Evolutionary conservation across 1,284 basidiomycete species (phyloP).

Genomic region (Leccinum solheimii): DNA sequence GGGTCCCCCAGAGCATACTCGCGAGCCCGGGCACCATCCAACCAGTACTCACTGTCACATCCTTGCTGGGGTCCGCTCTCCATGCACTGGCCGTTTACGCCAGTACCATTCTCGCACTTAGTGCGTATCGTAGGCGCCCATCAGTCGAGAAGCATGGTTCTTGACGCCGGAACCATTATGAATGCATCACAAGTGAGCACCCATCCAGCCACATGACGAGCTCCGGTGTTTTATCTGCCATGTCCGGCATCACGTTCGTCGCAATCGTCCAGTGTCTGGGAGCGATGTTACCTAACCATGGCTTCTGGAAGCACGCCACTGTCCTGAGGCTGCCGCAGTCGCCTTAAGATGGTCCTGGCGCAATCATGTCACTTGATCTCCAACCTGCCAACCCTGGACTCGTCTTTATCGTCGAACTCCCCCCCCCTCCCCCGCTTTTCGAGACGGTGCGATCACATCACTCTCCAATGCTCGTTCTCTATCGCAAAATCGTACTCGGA

Average conservation of each 20-base stretch:
- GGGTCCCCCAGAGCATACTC: background rate
- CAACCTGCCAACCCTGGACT: background rate
- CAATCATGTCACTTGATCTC: background rate
- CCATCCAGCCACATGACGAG: background rate
- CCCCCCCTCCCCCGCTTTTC: background rate
- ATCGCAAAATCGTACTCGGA: background rate
- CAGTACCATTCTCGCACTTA: background rate
- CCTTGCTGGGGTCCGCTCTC: background rate
- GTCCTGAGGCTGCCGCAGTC: background rate
- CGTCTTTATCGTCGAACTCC: background rate
- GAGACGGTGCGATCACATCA: background rate
- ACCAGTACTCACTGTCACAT: background rate
- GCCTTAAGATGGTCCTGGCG: background rate
- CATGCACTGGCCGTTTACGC: background rate
- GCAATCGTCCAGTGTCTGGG: background rate
- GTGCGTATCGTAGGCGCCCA: background rate
- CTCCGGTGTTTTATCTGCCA: background rate
- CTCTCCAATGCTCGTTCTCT: background rate
- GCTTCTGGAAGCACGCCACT: background rate
- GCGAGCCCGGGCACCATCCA: background rate
- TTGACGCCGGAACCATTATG: background rate
- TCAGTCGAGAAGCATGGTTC: background rate
- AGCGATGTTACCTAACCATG: background rate
- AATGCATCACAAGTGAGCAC: background rate
- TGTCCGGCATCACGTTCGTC: background rate